A percentile compares a stretch with the other conserved stretches of the same genome.
Conservation (phyloP, 495 filamentous ascomycete genomes). For the Trichoderma asperelloides region DNA sequence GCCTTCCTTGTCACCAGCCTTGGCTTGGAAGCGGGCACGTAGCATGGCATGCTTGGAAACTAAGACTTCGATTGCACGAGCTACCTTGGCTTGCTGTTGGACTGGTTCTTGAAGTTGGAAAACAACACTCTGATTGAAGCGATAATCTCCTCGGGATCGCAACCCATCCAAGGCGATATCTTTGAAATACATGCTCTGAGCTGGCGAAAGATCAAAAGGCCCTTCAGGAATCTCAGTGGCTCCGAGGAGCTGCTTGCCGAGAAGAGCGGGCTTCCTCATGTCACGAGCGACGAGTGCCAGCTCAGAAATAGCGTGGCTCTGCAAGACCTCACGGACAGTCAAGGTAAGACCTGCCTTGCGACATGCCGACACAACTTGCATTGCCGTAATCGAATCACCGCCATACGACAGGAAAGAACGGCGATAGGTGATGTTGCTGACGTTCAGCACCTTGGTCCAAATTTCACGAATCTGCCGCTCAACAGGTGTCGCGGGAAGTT, state of each 20-base stretch:
- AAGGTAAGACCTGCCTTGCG: background rate
- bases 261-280: too few species aligned
- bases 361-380: background rate
- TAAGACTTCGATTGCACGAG: constrained; percentile 46
- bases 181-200: constrained; percentile 63
- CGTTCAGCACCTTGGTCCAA: constrained; percentile 32
- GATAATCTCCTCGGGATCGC: constrained; percentile 44
- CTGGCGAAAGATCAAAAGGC: constrained; percentile 56
- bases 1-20: too few species aligned
- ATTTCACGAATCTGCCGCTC: constrained; percentile 34
- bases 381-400: constrained; percentile 14
- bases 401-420: constrained; percentile 35
- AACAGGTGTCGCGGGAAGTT: constrained; percentile 26
- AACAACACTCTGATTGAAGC: constrained; percentile 66
- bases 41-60: constrained; percentile 64
- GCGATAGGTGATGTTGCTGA: background rate
- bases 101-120: constrained; percentile 46
- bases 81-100: constrained; percentile 37
- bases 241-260: too few species aligned
- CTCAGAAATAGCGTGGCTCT: too few species aligned
- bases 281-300: too few species aligned
- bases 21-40: constrained; percentile 53
- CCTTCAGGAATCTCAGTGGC: constrained; percentile 22
- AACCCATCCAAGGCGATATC: too few species aligned
- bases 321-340: background rate